Evolutionary conservation across 257 asterid genomes (phyloP), one percentile per base, ranked within the genome.

Genomic region (Cruciata laevipes): DNA sequence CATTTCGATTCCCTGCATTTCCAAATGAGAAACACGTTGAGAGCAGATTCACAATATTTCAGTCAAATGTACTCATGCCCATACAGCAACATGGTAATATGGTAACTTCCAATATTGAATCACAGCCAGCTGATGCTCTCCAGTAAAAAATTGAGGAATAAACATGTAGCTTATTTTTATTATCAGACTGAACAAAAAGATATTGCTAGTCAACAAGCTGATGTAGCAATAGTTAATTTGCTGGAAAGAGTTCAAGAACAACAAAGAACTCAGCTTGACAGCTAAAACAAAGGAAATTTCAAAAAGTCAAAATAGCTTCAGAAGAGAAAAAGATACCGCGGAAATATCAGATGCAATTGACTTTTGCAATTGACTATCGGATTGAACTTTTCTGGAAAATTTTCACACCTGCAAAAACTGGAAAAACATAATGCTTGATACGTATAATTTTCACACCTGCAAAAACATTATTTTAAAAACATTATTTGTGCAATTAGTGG

Each of bases 1-100:
- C 97, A 92, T 92, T 85, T 89, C 97, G 38, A 93, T 84, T 67
- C 98, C 97, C 97, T 89, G 83, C 66, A 81, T 8, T 37, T 31
- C 52, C 5, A 14, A 51, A 21, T 23, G 13, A 7, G 52, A 66
- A 59, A 13, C 40, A 27, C 23, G 8, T 30, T 72, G 40, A 38
- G 60, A 31, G 56, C 62, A 25, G 14, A 62, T 42, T 60, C 44
- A 18, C 35, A 25, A 13, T n/a, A 14, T 18, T 57, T 60, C 42
- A 8, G 44, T 2, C 8, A 38, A n/a, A 55, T 68, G 7, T 23
- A 37, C 44, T 58, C 32, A 33, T 7, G 32, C 4, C 25, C 27
- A 61, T 47, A 65, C 20, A 42, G 21, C 13, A 3, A 10, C 23
- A 12, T 12, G 40, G 31, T 18, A 1, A 56, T 68, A 16, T 23